Percentiles rank a stretch among this genome's conserved stretches.
phyloP scores from a whole-genome alignment of 2,329 filamentous ascomycete species.

The Sclerotinia nivalis region DNA sequence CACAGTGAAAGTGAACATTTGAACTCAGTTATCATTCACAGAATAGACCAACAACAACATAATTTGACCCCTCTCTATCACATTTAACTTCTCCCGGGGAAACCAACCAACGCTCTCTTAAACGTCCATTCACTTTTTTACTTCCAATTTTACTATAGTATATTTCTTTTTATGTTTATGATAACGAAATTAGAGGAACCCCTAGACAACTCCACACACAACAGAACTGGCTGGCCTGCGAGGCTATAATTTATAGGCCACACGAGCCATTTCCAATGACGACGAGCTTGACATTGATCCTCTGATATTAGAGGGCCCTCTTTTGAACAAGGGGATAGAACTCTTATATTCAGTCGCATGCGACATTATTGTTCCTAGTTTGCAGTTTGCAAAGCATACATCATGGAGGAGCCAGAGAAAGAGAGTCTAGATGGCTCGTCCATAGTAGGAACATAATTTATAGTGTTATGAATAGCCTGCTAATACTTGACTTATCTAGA shows the following conservation, averaged over 20 bases:
- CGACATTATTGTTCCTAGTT: conserved; percentile 1
- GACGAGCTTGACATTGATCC: conserved; percentile 17
- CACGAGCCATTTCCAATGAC: conserved; percentile 24
- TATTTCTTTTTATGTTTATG: conserved; percentile 15
- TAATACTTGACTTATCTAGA: conserved; percentile 50
- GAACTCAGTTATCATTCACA: conserved; percentile 10
- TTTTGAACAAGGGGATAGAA: conserved; percentile 8
- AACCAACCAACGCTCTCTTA: conserved; percentile 17
- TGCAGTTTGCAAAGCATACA: conserved; percentile 19
- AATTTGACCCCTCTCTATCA: conserved; percentile 22
- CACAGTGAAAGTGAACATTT: conserved; percentile 3
- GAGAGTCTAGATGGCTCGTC: conserved; percentile 75
- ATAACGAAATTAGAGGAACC: conserved; percentile 3
- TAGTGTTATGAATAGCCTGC: conserved; percentile 7
- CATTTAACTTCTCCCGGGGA: neutral
- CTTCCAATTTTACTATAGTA: conserved; percentile 3
- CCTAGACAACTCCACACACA: conserved; percentile 9
- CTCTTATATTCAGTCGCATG: conserved; percentile 10
- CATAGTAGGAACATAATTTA: conserved; percentile 56
- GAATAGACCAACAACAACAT: conserved; percentile 19
- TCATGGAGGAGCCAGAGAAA: conserved; percentile 49
- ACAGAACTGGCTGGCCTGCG: conserved; percentile 13
- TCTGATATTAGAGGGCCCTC: conserved; percentile 24
- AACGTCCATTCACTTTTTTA: conserved; percentile 18
- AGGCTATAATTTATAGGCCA: conserved; percentile 18